phyloP scores from a whole-genome alignment of 2,329 filamentous ascomycete genomes.

The Fusarium succisae region DNA sequence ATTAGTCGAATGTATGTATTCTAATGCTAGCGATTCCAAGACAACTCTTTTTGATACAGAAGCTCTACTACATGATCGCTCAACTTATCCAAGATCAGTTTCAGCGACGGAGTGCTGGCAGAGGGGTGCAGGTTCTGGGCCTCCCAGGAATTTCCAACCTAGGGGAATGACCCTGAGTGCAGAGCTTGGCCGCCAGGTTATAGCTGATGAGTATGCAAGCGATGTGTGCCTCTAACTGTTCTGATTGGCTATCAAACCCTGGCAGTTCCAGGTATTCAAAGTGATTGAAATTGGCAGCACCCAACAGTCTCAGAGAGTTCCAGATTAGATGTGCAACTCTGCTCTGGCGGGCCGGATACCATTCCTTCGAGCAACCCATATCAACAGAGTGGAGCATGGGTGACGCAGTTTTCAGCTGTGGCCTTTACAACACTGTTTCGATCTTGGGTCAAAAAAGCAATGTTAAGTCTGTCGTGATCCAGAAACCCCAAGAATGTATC shows the following conservation, averaged over 20 bases:
- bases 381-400: conserved; percentile 8
- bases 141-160: not conserved
- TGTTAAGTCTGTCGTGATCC: conserved; percentile 10
- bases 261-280: not conserved
- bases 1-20: not conserved
- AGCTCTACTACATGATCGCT: not conserved
- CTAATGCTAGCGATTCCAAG: not conserved
- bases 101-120: not conserved
- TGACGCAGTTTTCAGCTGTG: conserved; percentile 33
- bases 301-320: conserved; percentile 13
- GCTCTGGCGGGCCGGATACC: conserved; percentile 32
- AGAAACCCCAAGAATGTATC: not conserved
- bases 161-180: not conserved
- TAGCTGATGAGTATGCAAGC: not conserved
- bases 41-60: not conserved
- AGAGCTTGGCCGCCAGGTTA: not conserved
- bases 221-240: not conserved
- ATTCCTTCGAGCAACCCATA: conserved; percentile 28
- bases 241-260: conserved; percentile 17
- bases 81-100: not conserved
- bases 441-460: conserved; percentile 26
- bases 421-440: conserved; percentile 4
- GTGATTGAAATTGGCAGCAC: not conserved
- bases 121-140: conserved; percentile 1
- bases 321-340: conserved; percentile 34